Percentiles rank a stretch among this genome's conserved stretches.
Evolutionary conservation across 2,329 filamentous ascomycete species (phyloP).

Genomic region (Diaporthe australafricana): DNA sequence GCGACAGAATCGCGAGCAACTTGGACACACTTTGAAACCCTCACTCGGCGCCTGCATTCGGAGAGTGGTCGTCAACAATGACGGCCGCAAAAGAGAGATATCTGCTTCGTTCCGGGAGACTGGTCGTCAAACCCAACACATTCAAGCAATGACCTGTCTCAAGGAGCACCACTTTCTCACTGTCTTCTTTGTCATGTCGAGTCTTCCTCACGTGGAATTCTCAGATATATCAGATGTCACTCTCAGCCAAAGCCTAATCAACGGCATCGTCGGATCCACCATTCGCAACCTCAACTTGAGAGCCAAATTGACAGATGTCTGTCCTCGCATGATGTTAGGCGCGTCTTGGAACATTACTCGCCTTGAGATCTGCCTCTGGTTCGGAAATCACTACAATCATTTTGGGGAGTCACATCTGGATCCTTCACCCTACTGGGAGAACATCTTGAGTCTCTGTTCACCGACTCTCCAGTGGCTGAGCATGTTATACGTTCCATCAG

Average conservation of each 20-base stretch:
- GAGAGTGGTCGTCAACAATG: neutral
- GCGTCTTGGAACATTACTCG: neutral
- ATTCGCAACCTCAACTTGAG: too few species aligned
- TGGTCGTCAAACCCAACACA: rapidly evolving
- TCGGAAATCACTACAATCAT: too few species aligned
- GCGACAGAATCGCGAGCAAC: neutral
- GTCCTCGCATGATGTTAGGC: neutral
- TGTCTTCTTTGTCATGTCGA: neutral
- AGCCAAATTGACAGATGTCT: neutral
- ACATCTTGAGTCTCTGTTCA: neutral
- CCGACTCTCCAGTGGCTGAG: neutral
- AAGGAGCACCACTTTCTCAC: too few species aligned
- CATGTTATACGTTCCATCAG: too few species aligned
- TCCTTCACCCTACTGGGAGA: neutral
- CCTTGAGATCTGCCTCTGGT: neutral
- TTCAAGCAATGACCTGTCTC: neutral
- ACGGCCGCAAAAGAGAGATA: too few species aligned
- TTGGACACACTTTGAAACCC: neutral
- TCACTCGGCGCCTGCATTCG: neutral
- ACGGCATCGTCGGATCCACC: neutral
- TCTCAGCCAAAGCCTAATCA: neutral
- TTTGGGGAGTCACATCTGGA: too few species aligned
- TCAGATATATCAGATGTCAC: neutral
- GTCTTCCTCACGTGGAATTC: neutral
- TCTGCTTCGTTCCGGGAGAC: neutral